Conservation (phyloP, 2,329 filamentous ascomycete genomes). For the Fusarium duplospermum region DNA sequence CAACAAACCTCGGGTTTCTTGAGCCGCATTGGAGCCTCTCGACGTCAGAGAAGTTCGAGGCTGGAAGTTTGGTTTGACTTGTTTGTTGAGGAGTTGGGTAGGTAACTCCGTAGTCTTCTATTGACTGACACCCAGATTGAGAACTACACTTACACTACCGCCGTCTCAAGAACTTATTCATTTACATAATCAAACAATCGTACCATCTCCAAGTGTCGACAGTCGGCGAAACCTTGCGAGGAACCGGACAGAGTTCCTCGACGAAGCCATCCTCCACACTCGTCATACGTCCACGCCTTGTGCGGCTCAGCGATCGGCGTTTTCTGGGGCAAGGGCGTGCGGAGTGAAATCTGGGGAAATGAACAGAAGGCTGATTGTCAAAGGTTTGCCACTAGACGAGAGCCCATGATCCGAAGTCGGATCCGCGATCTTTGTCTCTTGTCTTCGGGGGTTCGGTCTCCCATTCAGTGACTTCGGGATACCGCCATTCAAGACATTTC, state of each 20-base stretch:
- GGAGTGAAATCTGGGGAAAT: constrained; percentile 31
- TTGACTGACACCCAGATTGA: neutral
- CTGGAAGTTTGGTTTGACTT: neutral
- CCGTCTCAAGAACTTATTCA: neutral
- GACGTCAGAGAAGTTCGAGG: neutral
- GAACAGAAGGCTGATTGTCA: neutral
- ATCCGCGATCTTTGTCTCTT: constrained; percentile 15
- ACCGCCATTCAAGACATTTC: constrained; percentile 15
- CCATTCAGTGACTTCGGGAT: constrained; percentile 16
- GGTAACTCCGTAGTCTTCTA: neutral
- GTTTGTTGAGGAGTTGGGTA: neutral
- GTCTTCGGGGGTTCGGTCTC: constrained; percentile 5
- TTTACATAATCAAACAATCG: constrained; percentile 1
- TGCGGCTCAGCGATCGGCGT: constrained; percentile 17
- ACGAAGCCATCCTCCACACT: constrained; percentile 22
- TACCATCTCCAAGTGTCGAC: neutral
- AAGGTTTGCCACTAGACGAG: constrained; percentile 1
- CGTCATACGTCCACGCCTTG: constrained; percentile 17
- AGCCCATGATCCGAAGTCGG: constrained; percentile 25
- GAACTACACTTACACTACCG: neutral
- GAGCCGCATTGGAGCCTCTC: constrained; percentile 4
- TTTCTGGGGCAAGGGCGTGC: constrained; percentile 36
- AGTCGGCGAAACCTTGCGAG: constrained; percentile 18
- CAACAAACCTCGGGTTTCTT: constrained; percentile 5
- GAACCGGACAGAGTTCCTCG: constrained; percentile 6